Conservation (phyloP, 2,329 filamentous ascomycete genomes). For the Trichoderma guizhouense region DNA sequence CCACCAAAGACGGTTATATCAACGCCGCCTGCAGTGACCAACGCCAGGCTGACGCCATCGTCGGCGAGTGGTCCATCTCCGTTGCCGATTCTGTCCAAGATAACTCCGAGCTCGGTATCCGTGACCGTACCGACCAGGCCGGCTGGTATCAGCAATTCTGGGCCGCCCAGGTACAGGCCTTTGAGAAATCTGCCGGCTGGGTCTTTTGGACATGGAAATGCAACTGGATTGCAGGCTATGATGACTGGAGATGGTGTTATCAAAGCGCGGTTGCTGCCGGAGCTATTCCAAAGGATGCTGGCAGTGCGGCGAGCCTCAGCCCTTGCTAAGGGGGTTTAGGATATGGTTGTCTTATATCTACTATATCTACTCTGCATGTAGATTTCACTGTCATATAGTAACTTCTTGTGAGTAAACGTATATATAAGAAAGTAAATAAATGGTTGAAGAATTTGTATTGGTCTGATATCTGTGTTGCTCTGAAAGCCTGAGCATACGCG, state of each 20-base stretch:
- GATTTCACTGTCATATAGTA: background rate
- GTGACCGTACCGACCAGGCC: conserved; percentile 29
- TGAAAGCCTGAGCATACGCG: background rate
- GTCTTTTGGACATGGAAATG: conserved; percentile 61
- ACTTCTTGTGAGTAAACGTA: background rate
- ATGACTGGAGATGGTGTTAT: conserved; percentile 51
- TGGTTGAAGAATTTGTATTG: background rate
- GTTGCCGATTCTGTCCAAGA: conserved; percentile 33
- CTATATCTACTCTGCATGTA: background rate
- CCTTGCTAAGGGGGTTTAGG: conserved; percentile 11
- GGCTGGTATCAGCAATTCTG: conserved; percentile 57
- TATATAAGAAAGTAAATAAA: background rate
- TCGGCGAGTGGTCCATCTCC: conserved; percentile 58
- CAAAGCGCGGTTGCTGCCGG: conserved; percentile 27
- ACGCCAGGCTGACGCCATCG: conserved; percentile 44
- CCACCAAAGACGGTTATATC: conserved; percentile 49
- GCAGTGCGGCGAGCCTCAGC: conserved; percentile 19
- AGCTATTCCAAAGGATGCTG: conserved; percentile 27
- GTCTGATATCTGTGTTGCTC: background rate
- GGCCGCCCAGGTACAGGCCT: conserved; percentile 52
- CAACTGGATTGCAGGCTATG: conserved; percentile 33
- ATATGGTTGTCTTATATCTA: background rate
- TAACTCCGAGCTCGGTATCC: background rate
- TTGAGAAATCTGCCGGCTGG: conserved; percentile 54
- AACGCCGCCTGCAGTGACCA: conserved; percentile 47